Conservation (phyloP, 148 eudicot genomes). For the Agrostemma githago region DNA sequence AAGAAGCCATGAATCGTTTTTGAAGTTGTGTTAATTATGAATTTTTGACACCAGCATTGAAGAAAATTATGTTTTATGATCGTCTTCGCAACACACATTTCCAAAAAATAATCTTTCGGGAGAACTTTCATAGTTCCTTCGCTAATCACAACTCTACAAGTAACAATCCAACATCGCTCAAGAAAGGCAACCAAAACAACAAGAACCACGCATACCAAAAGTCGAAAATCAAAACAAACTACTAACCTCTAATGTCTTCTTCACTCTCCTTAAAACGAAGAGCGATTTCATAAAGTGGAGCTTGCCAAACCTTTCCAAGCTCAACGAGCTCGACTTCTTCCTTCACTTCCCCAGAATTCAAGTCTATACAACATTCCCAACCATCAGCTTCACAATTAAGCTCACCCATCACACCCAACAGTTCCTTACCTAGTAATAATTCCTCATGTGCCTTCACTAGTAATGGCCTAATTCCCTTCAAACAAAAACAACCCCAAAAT, state of each 20-base stretch:
- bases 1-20: no score
- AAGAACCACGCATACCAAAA: neutral
- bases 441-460: constrained; percentile 67
- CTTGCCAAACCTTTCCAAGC: constrained; percentile 71
- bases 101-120: neutral
- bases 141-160: neutral
- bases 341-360: constrained; percentile 15
- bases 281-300: constrained; percentile 61
- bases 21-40: neutral
- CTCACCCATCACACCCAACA: constrained; percentile 41
- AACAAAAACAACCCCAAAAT: constrained; percentile 14
- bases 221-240: neutral
- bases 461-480: constrained; percentile 62
- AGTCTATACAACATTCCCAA: constrained; percentile 24
- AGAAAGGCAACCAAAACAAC: neutral
- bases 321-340: constrained; percentile 48
- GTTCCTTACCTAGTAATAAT: constrained; percentile 41
- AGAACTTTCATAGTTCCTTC: neutral
- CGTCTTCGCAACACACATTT: neutral
- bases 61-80: neutral
- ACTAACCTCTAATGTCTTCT: constrained; percentile 35
- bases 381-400: constrained; percentile 45
- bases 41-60: neutral
- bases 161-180: neutral
- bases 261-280: constrained; percentile 27